Evolutionary conservation across 2,329 filamentous ascomycete species (phyloP), one percentile per base, ranked within the genome.

Genomic region (Endoconidiophora polonica): DNA sequence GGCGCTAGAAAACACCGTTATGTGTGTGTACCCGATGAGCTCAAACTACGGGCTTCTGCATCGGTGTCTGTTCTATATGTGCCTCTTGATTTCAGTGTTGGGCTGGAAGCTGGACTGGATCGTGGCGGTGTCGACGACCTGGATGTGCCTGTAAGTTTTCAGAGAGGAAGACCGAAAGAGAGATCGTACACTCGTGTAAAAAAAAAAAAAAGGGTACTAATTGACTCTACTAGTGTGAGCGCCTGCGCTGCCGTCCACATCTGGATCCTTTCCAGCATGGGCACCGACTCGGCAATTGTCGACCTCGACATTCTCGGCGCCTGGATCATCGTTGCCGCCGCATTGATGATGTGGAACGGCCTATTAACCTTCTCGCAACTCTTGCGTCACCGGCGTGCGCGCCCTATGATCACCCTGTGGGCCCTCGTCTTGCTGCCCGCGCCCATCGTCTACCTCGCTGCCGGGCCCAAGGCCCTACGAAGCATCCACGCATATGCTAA

Each of bases 21-120:
- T 53, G 46, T 53, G 51, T 40, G 51, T 53, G 5, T 53, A 53
- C 23, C 51, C 51, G 18, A 49, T 53, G 24, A 53, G 51, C 43
- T 37, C 46, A 42, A 41, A 46, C 38, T 53, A 53, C 20, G 47
- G 51, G 4, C 10, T 46, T n/a, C 38, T 53, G 22, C 49, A 53
- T 38, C 46, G 51, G 24, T 42, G 44, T 38, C 44, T 53, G 42
- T 23, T 53, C 37, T 53, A 53, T 37, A 18, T 38, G 6, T 53
- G 51, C 36, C 18, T 53, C 16, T 43, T 49, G 12, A 53, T 53
- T 38, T 40, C 51, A 12, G 38, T 53, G 38, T 26, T 50, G 26
- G 51, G 51, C 12, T 53, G 51, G 51, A 48, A 48, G 12, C 38
- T 53, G 12, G 49, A 36, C 24, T 53, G 51, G 51, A 16, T 44